These are phyloP conservation scores for Tilletia indica DNA, from an alignment of 1,284 basidiomycete genomes.

Conservation along the genomic window DNA sequence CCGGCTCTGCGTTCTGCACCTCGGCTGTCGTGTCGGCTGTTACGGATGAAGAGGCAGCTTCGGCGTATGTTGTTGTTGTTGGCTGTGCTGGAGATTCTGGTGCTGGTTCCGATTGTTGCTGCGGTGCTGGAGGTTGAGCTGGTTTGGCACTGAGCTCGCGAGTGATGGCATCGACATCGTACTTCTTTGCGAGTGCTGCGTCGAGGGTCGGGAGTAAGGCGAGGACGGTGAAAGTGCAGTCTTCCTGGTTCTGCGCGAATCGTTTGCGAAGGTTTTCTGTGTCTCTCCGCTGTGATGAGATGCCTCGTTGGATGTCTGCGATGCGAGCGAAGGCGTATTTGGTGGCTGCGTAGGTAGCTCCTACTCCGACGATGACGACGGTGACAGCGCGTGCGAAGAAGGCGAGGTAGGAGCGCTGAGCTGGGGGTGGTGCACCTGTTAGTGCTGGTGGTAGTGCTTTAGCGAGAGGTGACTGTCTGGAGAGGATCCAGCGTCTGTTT, in stretches of 20 bases:
- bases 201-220: constrained; percentile 75
- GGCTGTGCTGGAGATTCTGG: neutral
- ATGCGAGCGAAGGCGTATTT: constrained; percentile 5
- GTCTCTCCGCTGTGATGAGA: neutral
- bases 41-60: neutral
- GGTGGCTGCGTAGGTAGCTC: neutral
- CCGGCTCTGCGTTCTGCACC: no score
- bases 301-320: constrained; percentile 4
- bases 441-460: neutral
- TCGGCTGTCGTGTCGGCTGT: no score
- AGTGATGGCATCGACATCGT: constrained; percentile 80
- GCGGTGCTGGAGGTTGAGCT: constrained; percentile 18
- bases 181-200: constrained; percentile 69
- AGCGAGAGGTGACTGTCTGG: neutral
- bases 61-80: neutral
- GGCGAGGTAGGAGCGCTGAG: constrained; percentile 12
- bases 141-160: constrained; percentile 64
- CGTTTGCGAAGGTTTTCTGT: constrained; percentile 69
- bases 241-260: constrained; percentile 78
- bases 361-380: constrained; percentile 13
- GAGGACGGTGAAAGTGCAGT: constrained; percentile 76
- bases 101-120: neutral
- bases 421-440: neutral
- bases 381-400: constrained; percentile 12
- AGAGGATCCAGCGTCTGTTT: neutral